Evolutionary conservation across 495 filamentous ascomycete genomes (phyloP), one percentile per base, ranked within the genome.

Genomic region (Aspergillus wentii): DNA sequence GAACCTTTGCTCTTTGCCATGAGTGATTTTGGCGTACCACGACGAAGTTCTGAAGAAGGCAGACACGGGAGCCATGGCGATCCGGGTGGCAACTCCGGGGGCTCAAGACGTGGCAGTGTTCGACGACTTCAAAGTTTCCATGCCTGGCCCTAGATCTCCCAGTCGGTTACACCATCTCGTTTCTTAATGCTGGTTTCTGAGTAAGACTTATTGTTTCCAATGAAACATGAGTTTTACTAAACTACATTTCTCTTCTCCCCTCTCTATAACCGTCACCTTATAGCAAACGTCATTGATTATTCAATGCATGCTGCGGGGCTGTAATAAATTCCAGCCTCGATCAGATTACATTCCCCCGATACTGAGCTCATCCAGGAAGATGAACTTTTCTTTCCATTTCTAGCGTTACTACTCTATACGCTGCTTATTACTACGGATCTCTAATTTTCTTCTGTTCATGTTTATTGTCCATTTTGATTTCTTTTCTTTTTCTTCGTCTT

Each of bases 1-100:
- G 88, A 95, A 59, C 83, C 83, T 17, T 61, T 95, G 8, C 62
- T 94, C 13, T 94, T 95, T 52, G 83, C 85, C 27, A 90, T 94
- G 85, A 89, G 84, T 40, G 88, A 95, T 50, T 77, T 92, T 42
- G 82, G 78, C 5, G 63, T 58, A 13, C 79, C 76, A 10, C 75
- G 85, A 34, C 72, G 84, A 38, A 90, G 87, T 46, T 59, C 88
- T 13, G 87, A 90, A 49, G 86, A 88, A 50, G 72, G 66, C 13
- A 51, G 77, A 36, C 73, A 72, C 17, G 65, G 71, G 14, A 71
- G 66, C 15, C 66, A 64, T 36, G 53, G 52, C 19, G 50, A 54
- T 16, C 47, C 37, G 38, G 62, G 42, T 57, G 61, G 20, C 35
- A 52, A 39, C 33, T 36, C 36, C 17, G 43, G 48, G 33, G 56